Evolutionary conservation across 192 early-diverging fungal genomes (phyloP), one percentile per base, ranked within the genome.

Genomic region (Gryganskiella cystojenkinii): DNA sequence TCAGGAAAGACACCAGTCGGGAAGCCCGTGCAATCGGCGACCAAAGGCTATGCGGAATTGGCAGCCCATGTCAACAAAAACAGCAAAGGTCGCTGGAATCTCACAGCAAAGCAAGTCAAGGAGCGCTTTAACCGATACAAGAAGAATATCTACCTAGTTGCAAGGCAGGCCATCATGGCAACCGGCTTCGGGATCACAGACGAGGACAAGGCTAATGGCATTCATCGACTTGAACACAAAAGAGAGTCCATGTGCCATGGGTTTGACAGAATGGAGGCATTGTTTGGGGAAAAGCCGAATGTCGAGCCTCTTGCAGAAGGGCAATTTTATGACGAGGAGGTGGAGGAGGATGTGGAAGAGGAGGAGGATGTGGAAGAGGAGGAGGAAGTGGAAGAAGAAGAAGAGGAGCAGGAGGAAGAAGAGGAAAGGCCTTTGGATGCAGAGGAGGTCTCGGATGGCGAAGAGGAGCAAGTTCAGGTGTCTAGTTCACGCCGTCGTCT

Each of bases 261-360:
- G 22, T 64, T 45, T 53, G 37, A 11, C 19, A 72, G 62, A 33
- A 72, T 72, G 70, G 62, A 72, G 22, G 42, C 19, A 14, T 43
- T 72, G 3, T 72, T 64, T 59, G 40, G 62, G n/a, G 11, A 24
- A 15, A 37, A 22, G 22, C 24, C 45, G 11, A 50, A 50, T 51
- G 43, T 63, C 31, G 28, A 51, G 34, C 69, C 61, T 2, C 22
- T 57, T 42, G 24, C 1, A 8, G 35, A 54, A 28, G 22, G 8
- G 14, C 42, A 6, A 17, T 58, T 5, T 24, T n/a, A 6, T 10
- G 22, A 7, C 35, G 28, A 43, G n/a, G n/a, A n/a, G n/a, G n/a
- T 56, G 50, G 15, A 14, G 37, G 57, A 27, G n/a, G 45, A 49
- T 47, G 9, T 49, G 49, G 47, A 52, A 14, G 61, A 52, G 15